Evolutionary conservation across 108 stramenopile species (phyloP), one percentile per base, ranked within the genome.

Genomic region (Skeletonema potamos): DNA sequence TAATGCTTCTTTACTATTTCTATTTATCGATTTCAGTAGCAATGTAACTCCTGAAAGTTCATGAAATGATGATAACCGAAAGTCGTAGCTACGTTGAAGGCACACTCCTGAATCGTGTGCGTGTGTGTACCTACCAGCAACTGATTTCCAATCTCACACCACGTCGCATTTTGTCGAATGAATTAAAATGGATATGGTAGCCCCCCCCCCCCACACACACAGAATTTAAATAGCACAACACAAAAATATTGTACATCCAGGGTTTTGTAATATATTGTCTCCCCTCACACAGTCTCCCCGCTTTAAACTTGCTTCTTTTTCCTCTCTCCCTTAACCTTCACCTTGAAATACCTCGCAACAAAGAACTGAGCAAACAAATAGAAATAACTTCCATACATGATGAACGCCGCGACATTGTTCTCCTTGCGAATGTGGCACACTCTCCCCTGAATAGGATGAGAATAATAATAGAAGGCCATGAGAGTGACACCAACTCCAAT

Each of bases 321-420:
- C 73, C 64, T 58, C 32, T 80, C 73, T 27, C 67, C 78, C 74
- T 81, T 72, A n/a, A 73, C 80, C 64, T 84, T 84, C 2, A 77
- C 83, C 61, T 46, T 37, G 74, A 84, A 89, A 74, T 92, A 96
- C 29, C 93, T 88, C 27, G 72, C 80, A 18, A 94, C 71, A 70
- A 94, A 93, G 88, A 96, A 96, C 70, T 96, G 90, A 37, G 89
- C 62, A 74, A 96, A 96, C 30, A 96, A 66, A 66, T 88, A 83
- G 43, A 96, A 79, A 60, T 96, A 96, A 62, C 85, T 85, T 33
- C 92, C 93, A 68, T 96, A 96, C 96, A 96, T 96, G 64, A 93
- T 58, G 43, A 91, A 92, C 9, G 91, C 96, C 4, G 93, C 96
- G 6, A 87, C 77, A 68, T 92, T 87, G 75, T 96, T 96, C 68